Conservation (phyloP, 148 eudicot species). For the Cornus kousa region DNA sequence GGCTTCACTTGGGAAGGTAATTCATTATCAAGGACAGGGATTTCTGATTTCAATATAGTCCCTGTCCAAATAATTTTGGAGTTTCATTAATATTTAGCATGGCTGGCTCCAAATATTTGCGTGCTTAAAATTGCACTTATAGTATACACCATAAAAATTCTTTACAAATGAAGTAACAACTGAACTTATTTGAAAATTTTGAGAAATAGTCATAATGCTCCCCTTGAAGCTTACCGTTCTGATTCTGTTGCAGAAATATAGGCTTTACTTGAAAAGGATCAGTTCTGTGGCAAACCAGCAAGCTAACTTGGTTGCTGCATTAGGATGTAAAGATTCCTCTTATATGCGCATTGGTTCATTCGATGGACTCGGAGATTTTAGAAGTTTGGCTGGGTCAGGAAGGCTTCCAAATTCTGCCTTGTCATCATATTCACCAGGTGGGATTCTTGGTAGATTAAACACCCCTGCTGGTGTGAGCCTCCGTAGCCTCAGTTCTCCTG, state of each 20-base stretch:
- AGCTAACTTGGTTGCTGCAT: constrained; percentile 40
- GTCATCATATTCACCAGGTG: constrained; percentile 33
- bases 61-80: not conserved
- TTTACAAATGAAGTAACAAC: not conserved
- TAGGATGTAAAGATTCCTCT: constrained; percentile 40
- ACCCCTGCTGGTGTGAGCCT: constrained; percentile 47
- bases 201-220: not conserved
- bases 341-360: constrained; percentile 43
- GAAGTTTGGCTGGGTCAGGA: constrained; percentile 42
- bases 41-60: not conserved
- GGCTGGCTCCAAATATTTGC: not conserved
- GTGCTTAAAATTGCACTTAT: not conserved
- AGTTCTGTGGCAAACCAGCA: constrained; percentile 31
- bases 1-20: not conserved
- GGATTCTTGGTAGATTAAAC: constrained; percentile 48
- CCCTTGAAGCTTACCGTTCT: not conserved
- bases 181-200: not conserved
- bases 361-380: constrained; percentile 53
- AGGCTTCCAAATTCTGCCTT: constrained; percentile 27
- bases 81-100: not conserved
- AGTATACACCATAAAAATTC: not conserved
- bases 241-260: constrained; percentile 67
- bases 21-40: not conserved
- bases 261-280: constrained; percentile 74
- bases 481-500: constrained; percentile 44